Conservation (phyloP, 108 stramenopile genomes). For the Asterionellopsis glacialis region DNA sequence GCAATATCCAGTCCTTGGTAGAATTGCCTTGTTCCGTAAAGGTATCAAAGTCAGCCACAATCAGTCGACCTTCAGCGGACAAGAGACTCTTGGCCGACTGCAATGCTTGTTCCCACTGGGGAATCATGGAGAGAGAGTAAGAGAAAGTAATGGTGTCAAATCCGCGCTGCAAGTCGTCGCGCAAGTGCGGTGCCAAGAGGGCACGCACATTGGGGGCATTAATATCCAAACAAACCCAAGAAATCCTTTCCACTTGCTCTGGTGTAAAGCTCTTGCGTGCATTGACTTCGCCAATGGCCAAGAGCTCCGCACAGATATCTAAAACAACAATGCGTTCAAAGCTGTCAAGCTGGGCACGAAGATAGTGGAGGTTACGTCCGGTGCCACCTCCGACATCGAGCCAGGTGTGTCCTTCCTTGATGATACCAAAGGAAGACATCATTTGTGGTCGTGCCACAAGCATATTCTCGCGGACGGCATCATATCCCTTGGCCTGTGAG, state of each 20-base stretch:
- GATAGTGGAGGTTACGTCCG: conserved; percentile 50
- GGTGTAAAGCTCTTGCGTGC: conserved; percentile 38
- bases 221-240: conserved; percentile 51
- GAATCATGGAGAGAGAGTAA: conserved; percentile 54
- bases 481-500: conserved; percentile 52
- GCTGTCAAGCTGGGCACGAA: conserved; percentile 43
- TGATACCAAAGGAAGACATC: conserved; percentile 56
- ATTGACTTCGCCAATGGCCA: conserved; percentile 39
- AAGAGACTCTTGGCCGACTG: conserved; percentile 39
- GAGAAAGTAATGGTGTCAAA: conserved; percentile 54
- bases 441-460: conserved; percentile 46
- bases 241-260: conserved; percentile 34
- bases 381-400: conserved; percentile 56
- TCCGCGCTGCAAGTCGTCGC: conserved; percentile 31
- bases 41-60: conserved; percentile 57
- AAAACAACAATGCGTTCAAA: conserved; percentile 49
- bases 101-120: conserved; percentile 46
- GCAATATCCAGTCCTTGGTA: conserved; percentile 39
- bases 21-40: conserved; percentile 41
- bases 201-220: conserved; percentile 31
- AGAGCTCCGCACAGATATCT: conserved; percentile 51
- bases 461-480: conserved; percentile 60
- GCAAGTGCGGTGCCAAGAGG: conserved; percentile 32
- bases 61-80: conserved; percentile 47
- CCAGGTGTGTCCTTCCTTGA: conserved; percentile 51